These are phyloP conservation scores for Dissophora ornata DNA, from an alignment of 192 early-diverging fungal genomes.

Conservation along the genomic window DNA sequence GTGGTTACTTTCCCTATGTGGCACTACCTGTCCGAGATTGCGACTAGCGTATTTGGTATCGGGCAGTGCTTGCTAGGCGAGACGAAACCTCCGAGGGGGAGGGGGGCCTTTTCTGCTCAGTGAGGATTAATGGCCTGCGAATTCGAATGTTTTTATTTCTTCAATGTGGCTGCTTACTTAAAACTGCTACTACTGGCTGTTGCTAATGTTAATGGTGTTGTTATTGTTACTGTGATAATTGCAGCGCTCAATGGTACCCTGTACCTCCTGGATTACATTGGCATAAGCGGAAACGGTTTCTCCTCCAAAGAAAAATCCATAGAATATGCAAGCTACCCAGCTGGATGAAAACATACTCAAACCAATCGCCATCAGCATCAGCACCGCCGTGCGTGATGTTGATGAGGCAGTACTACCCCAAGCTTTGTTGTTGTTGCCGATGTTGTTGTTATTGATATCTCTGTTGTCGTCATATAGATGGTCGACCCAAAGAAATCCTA, in stretches of 20 bases:
- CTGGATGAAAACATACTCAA: neutral
- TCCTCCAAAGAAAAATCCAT: constrained; percentile 38
- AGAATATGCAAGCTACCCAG: constrained; percentile 15
- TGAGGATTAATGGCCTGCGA: too few species aligned
- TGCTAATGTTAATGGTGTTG: too few species aligned
- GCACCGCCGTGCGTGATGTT: neutral
- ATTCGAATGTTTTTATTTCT: too few species aligned
- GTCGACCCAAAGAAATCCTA: constrained; percentile 8
- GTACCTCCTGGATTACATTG: constrained; percentile 31
- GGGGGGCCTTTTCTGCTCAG: too few species aligned
- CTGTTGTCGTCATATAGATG: neutral
- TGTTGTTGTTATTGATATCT: neutral
- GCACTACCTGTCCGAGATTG: too few species aligned
- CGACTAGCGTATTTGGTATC: too few species aligned
- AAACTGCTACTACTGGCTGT: too few species aligned
- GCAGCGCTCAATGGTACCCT: neutral
- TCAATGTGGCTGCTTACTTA: too few species aligned
- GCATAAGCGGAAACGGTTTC: constrained; percentile 27
- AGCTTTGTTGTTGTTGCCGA: neutral
- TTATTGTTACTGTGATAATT: neutral
- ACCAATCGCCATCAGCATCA: neutral
- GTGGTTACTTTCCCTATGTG: too few species aligned
- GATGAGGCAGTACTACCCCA: neutral
- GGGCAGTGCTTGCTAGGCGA: too few species aligned
- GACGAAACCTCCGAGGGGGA: too few species aligned